These are phyloP conservation scores for Aspergillus cavernicola DNA, from an alignment of 495 filamentous ascomycete genomes.

Conservation along the genomic window DNA sequence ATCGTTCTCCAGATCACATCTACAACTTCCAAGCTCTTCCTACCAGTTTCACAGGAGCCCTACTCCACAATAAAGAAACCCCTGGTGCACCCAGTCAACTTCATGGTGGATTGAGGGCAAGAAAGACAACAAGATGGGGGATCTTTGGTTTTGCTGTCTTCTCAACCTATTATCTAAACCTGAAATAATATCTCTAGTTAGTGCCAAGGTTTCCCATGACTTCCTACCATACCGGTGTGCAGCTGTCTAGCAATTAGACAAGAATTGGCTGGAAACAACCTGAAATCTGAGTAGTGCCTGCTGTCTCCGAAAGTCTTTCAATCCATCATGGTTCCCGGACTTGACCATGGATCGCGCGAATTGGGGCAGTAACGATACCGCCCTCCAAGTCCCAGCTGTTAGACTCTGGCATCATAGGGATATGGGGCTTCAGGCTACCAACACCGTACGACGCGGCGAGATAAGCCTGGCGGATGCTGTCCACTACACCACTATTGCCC, in stretches of 20 bases:
- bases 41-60: neutral
- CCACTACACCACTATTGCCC: conserved; percentile 55
- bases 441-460: conserved; percentile 33
- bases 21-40: too few species aligned
- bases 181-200: neutral
- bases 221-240: neutral
- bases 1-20: too few species aligned
- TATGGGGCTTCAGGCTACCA: conserved; percentile 28
- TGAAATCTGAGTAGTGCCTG: too few species aligned
- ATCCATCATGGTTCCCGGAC: too few species aligned
- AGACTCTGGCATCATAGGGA: neutral
- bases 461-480: conserved; percentile 53
- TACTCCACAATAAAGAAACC: neutral
- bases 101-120: neutral
- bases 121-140: neutral
- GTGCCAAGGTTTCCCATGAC: neutral
- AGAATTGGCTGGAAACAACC: too few species aligned
- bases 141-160: neutral
- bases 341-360: conserved; percentile 21
- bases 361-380: conserved; percentile 32
- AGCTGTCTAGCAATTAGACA: neutral
- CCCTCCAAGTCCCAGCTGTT: conserved; percentile 26
- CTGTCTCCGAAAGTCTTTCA: too few species aligned
- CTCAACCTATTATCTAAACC: neutral
- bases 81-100: neutral